Evolutionary conservation across 202 grass and related monocot species (phyloP), one percentile per base, ranked within the genome.

Genomic region (Cymbopogon flexuosus): DNA sequence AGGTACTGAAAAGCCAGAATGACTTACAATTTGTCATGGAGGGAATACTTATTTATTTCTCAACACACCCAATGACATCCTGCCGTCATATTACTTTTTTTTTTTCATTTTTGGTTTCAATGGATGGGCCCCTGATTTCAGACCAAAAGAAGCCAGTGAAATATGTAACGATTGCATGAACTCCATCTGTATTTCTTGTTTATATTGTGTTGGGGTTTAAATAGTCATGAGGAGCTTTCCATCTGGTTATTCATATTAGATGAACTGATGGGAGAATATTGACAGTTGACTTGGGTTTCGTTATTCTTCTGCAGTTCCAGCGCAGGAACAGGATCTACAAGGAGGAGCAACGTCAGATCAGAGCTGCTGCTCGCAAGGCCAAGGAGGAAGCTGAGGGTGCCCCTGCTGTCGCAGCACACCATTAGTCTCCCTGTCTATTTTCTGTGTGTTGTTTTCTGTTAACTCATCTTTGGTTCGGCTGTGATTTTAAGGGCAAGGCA

Each of bases 281-380:
- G 15, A 82, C 65, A n/a, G n/a, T n/a, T n/a, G n/a, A n/a, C n/a
- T 72, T 16, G 19, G 77, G 1, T 3, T 76, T 36, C 75, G 49
- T 69, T 37, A 35, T 82, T 61, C 52, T 79, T 63, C 14, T 89
- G 74, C 89, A 97, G 94, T 97, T 97, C 72, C 89, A 97, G 82
- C 88, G 94, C 73, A 94, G 94, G 81, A 97, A 97, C 87, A 90
- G 89, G 74, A 88, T 97, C 46, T 97, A 97, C 86, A 97, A 97
- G 86, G 94, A 97, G 84, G 92, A 97, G 79, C 94, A 97, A 39
- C 94, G 94, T 39, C 92, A 97, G 87, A 86, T 94, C 57, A 86
- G 91, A 83, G 89, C 85, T 54, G 90, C 85, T 33, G 81, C 73
- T 59, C 72, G 78, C 42, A 97, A 89, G 72, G 92, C 90, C 37